These are phyloP conservation scores for Lodderomyces elongisporus DNA, from an alignment of 1,139 yeast genomes.

Conservation along the genomic window DNA sequence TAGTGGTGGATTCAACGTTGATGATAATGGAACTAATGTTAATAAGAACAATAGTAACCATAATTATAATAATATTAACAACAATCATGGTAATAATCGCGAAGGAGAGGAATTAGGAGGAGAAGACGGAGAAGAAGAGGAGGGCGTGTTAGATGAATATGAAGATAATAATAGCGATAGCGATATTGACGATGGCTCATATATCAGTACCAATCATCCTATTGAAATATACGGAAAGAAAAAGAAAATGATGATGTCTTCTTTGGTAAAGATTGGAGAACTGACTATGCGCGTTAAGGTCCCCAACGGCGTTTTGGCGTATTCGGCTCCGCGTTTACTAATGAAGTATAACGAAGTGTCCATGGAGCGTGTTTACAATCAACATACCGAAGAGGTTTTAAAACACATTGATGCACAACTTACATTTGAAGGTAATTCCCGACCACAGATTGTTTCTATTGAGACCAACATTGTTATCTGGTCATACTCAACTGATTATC, in stretches of 20 bases:
- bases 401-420: slow-evolving; percentile 24
- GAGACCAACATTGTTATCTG: slow-evolving; percentile 39
- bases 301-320: slow-evolving; percentile 33
- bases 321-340: slow-evolving; percentile 35
- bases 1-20: neutral
- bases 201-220: slow-evolving; percentile 8
- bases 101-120: too few relatives aligned
- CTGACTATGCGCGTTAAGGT: slow-evolving; percentile 31
- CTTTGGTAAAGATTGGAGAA: slow-evolving; percentile 31
- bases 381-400: slow-evolving; percentile 21
- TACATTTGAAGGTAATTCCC: slow-evolving; percentile 14
- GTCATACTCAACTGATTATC: slow-evolving; percentile 41
- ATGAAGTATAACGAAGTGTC: slow-evolving; percentile 31
- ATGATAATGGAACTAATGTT: slow-evolving; percentile 6
- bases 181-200: slow-evolving; percentile 1
- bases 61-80: too few relatives aligned
- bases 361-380: slow-evolving; percentile 30
- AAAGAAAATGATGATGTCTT: slow-evolving; percentile 35
- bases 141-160: neutral
- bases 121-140: neutral
- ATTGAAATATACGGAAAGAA: slow-evolving; percentile 31
- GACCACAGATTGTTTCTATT: slow-evolving; percentile 32
- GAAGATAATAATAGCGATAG: slow-evolving; percentile 7
- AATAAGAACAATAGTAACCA: neutral
- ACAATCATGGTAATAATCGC: too few relatives aligned